Conservation (phyloP, 257 asterid genomes). For the Parsonsia alboflavescens region DNA sequence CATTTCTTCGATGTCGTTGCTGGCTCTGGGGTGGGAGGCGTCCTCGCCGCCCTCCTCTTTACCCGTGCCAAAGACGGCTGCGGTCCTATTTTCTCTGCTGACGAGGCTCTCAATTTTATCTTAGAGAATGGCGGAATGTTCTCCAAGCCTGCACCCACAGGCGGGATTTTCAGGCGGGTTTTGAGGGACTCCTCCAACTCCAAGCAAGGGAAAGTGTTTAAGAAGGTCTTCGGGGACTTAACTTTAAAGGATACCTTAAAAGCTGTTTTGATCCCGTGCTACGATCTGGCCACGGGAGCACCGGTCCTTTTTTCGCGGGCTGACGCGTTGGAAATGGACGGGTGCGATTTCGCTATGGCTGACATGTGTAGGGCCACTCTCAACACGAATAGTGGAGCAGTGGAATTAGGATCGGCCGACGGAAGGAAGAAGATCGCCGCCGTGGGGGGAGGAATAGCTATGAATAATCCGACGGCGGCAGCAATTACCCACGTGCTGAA, state of each 20-base stretch:
- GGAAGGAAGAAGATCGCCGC: conserved; percentile 56
- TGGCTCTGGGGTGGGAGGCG: conserved; percentile 69
- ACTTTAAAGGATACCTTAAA: conserved; percentile 61
- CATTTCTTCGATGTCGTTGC: conserved; percentile 77
- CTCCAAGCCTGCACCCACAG: conserved; percentile 6
- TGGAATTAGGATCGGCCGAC: conserved; percentile 49
- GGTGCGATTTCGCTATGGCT: conserved; percentile 59
- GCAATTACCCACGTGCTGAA: conserved; percentile 82
- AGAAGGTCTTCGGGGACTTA: conserved; percentile 42
- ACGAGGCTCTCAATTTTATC: conserved; percentile 44
- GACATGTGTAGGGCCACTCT: conserved; percentile 55
- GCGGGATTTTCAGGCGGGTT: conserved; percentile 27
- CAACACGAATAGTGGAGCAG: conserved; percentile 21
- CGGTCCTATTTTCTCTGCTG: conserved; percentile 46
- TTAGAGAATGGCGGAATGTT: conserved; percentile 26
- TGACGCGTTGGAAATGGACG: conserved; percentile 74
- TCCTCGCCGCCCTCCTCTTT: conserved; percentile 60
- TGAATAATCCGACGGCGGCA: conserved; percentile 79
- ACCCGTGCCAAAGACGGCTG: conserved; percentile 47
- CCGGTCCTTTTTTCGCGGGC: conserved; percentile 72
- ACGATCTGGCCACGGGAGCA: conserved; percentile 71
- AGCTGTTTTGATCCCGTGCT: conserved; percentile 71
- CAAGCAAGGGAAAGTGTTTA: conserved; percentile 35
- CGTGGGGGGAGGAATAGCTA: conserved; percentile 57
- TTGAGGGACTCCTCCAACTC: conserved; percentile 13